Base-by-base conservation (phyloP, 345 rosid species). In the Hypericum perforatum region DNA sequence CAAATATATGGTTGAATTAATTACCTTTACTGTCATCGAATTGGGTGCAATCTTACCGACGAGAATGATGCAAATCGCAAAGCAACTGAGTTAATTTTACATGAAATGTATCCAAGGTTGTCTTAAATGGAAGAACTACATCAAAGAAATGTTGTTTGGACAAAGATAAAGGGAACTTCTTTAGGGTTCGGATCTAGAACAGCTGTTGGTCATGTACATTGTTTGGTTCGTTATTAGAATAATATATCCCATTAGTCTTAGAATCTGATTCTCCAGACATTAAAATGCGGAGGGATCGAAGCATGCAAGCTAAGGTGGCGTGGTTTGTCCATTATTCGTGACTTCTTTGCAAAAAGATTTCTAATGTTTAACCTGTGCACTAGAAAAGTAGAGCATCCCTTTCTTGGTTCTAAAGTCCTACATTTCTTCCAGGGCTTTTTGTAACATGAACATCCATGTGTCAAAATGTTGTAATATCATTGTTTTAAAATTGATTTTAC, bases 221-320 rank as follows among this genome's bases (percentile, higher is more conserved):
- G 0, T 29, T 46, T 37, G 11, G n/a, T 39, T 59, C 46, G 41
- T 48, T 41, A 39, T 41, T 5, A 32, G 32, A 45, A 53, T n/a
- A 50, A 39, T 10, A 49, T 14, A 54, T 39, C 42, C 6, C 41
- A 50, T 57, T 14, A 6, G n/a, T n/a, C 8, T 56, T 51, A 51
- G 76, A 65, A 77, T 77, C 78, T 4, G 76, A 74, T 77, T 65
- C 76, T 56, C 5, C n/a, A 5, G 16, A 22, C 32, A 22, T 22
- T 22, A 22, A 22, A 22, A 40, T 55, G 63, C 51, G 10, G 7
- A 52, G 22, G 16, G 43, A 16, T 15, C 52, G 63, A 54, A 41
- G 32, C 32, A 22, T 22, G 32, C 32, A 10, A 16, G 49, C 22
- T 29, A n/a, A 15, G 38, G 52, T 48, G 45, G 59, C 57, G 14